Evolutionary conservation across 768 basidiomycete genomes (phyloP).

Genomic region (Candolleomyces eurysporus): DNA sequence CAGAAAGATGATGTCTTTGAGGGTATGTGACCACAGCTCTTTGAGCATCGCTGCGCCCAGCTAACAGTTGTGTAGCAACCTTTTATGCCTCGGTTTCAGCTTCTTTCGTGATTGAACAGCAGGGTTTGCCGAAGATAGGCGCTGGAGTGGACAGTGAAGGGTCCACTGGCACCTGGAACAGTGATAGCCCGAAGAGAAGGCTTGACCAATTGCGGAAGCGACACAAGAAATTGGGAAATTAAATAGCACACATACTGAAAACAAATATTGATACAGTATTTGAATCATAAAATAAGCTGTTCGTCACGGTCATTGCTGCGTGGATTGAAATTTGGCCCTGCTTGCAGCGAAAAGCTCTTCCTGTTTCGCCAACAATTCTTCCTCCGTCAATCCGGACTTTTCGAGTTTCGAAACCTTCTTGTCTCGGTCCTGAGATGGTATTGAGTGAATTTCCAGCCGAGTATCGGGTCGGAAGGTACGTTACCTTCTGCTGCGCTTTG

Average conservation of each 20-base stretch:
- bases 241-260: constrained; percentile 32
- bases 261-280: constrained; percentile 30
- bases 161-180: constrained; percentile 57
- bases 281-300: constrained; percentile 17
- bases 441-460: constrained; percentile 1
- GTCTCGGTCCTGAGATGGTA: constrained; percentile 68
- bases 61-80: constrained; percentile 42
- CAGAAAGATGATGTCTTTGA: constrained; percentile 57
- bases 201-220: constrained; percentile 50
- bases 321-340: constrained; percentile 72
- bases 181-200: constrained; percentile 58
- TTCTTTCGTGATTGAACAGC: constrained; percentile 80
- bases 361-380: constrained; percentile 85
- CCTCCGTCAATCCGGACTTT: constrained; percentile 85
- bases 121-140: constrained; percentile 62
- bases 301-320: constrained; percentile 42
- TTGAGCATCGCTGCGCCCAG: not conserved
- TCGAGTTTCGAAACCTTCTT: constrained; percentile 91
- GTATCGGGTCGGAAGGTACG: not conserved
- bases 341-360: constrained; percentile 92
- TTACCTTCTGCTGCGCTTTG: constrained; percentile 93
- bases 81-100: constrained; percentile 81
- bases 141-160: constrained; percentile 19
- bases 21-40: constrained; percentile 43
- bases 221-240: constrained; percentile 27